phyloP scores from a whole-genome alignment of 495 filamentous ascomycete species.

The Pyrenula aspistea region DNA sequence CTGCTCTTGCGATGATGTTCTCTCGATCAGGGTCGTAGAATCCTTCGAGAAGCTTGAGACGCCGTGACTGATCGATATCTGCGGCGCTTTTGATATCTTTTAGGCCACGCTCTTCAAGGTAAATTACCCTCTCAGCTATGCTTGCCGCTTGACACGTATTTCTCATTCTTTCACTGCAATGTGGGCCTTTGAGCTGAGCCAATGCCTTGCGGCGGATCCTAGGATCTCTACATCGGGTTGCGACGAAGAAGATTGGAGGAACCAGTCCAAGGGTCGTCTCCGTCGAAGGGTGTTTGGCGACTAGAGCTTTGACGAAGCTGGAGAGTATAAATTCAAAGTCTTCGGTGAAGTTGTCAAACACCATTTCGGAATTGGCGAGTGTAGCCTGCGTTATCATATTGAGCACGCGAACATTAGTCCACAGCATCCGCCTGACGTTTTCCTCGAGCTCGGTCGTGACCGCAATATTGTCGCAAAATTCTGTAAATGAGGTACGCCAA shows the following conservation, averaged over 20 bases:
- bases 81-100: neutral
- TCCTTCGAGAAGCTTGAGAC: neutral
- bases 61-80: neutral
- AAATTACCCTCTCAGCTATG: constrained; percentile 2
- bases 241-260: constrained; percentile 2
- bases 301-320: constrained; percentile 1
- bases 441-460: neutral
- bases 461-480: neutral
- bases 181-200: neutral
- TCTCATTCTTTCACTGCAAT: constrained; percentile 5
- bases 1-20: neutral
- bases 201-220: constrained; percentile 2
- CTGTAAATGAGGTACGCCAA: neutral
- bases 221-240: constrained; percentile 5
- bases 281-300: neutral
- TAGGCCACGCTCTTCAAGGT: constrained; percentile 4
- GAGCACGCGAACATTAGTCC: neutral
- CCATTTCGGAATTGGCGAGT: constrained; percentile 1
- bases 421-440: neutral
- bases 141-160: constrained; percentile 1
- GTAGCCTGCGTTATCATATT: neutral
- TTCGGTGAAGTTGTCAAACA: neutral
- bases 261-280: constrained; percentile 1
- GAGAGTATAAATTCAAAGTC: constrained; percentile 6
- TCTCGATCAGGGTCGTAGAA: neutral